These are phyloP conservation scores for Colletotrichum liriopes DNA, from an alignment of 2,329 filamentous ascomycete species.

Conservation along the genomic window DNA sequence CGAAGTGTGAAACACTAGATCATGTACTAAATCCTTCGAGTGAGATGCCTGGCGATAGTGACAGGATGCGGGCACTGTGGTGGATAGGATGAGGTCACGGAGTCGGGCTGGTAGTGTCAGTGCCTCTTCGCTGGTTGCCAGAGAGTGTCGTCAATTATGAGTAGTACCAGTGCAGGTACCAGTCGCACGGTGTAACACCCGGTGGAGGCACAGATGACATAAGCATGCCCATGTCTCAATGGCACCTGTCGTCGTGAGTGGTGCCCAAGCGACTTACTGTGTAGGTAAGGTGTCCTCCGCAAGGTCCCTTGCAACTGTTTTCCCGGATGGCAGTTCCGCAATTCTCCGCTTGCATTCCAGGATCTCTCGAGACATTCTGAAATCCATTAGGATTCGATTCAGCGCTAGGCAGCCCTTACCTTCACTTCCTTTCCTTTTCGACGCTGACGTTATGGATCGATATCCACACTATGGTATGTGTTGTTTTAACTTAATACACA, in stretches of 20 bases:
- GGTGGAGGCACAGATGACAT: background rate
- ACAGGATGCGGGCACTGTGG: slow-evolving; percentile 4
- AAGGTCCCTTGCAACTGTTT: background rate
- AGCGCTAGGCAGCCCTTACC: background rate
- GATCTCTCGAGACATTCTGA: slow-evolving; percentile 1
- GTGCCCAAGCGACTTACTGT: background rate
- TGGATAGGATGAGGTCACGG: background rate
- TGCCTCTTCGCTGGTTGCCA: background rate
- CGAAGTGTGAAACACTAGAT: background rate
- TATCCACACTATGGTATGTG: background rate
- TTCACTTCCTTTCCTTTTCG: background rate
- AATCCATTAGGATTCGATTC: background rate
- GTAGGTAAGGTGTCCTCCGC: background rate
- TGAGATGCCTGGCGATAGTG: background rate
- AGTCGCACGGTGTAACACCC: background rate
- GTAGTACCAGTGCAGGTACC: background rate
- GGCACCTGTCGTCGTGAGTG: no score
- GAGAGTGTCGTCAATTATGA: background rate
- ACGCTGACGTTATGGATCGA: background rate
- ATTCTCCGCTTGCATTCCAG: background rate
- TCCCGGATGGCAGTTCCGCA: background rate
- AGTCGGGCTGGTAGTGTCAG: slow-evolving; percentile 1
- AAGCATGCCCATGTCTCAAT: background rate
- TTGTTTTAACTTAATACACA: background rate
- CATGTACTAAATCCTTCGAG: background rate